phyloP scores from a whole-genome alignment of 2,329 filamentous ascomycete genomes.

The Clonostachys rosea region DNA sequence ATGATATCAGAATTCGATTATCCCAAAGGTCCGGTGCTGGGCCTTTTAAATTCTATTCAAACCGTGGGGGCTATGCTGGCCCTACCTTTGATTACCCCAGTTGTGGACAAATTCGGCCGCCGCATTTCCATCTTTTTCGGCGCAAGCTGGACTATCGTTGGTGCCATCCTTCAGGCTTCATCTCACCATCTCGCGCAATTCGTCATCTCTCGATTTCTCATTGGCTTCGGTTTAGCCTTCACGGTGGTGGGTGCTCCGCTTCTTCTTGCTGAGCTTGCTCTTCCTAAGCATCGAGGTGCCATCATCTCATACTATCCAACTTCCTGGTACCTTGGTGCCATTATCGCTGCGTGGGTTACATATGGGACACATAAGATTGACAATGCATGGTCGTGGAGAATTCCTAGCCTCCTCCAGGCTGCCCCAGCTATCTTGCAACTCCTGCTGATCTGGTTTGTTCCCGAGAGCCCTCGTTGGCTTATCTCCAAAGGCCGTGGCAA shows the following conservation, averaged over 20 bases:
- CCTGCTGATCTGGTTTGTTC: conserved; percentile 37
- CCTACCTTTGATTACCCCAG: too few relatives aligned
- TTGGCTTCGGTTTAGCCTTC: conserved; percentile 5
- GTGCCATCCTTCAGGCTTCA: conserved; percentile 9
- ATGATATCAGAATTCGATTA: conserved; percentile 21
- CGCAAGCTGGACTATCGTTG: conserved; percentile 6
- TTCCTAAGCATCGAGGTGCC: conserved; percentile 10
- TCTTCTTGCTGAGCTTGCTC: conserved; percentile 9
- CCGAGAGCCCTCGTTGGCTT: conserved; percentile 26
- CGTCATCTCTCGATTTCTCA: conserved; percentile 8
- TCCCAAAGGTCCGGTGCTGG: conserved; percentile 19
- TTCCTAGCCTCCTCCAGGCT: conserved; percentile 37
- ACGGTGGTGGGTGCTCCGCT: conserved; percentile 8
- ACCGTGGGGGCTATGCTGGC: conserved; percentile 3
- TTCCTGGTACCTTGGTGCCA: conserved; percentile 10
- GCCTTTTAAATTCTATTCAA: conserved; percentile 22
- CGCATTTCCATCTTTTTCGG: conserved; percentile 9
- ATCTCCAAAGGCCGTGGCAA: conserved; percentile 3
- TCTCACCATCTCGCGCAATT: conserved; percentile 8
- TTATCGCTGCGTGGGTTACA: conserved; percentile 33
- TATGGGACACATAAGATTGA: conserved; percentile 36
- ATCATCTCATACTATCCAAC: conserved; percentile 9
- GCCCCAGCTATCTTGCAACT: conserved; percentile 34
- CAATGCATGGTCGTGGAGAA: conserved; percentile 43
- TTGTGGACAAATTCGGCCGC: conserved; percentile 10